Percentiles rank a stretch among this genome's conserved stretches.
Conservation (phyloP, 1,139 yeast species). For the Oligophagozyma castellii region DNA sequence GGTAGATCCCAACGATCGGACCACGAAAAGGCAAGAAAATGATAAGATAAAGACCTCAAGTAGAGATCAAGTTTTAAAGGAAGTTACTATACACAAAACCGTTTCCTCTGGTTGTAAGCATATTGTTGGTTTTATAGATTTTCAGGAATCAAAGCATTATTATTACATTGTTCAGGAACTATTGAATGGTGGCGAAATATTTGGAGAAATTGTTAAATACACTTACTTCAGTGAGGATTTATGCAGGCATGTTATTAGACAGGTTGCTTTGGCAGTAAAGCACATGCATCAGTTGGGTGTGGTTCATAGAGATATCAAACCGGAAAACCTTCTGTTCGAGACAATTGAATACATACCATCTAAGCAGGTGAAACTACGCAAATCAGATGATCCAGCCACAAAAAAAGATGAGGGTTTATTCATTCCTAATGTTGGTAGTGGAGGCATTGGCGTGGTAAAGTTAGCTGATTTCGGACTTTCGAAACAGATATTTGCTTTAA, state of each 20-base stretch:
- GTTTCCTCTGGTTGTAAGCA: conserved; percentile 41
- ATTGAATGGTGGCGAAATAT: conserved; percentile 87
- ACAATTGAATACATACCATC: conserved; percentile 56
- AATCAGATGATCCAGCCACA: conserved; percentile 55
- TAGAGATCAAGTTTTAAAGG: conserved; percentile 47
- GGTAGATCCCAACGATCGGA: conserved; percentile 5
- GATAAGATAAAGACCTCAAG: conserved; percentile 14
- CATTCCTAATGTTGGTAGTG: conserved; percentile 68
- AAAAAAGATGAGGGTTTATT: conserved; percentile 85
- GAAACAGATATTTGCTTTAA: conserved; percentile 57
- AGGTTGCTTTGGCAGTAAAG: conserved; percentile 69
- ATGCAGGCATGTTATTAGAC: conserved; percentile 71
- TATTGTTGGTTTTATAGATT: conserved; percentile 57
- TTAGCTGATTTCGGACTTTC: conserved; percentile 91
- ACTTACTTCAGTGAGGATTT: conserved; percentile 84
- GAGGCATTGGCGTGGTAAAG: conserved; percentile 75
- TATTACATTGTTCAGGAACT: conserved; percentile 77
- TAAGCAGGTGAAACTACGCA: conserved; percentile 36
- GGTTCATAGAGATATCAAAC: conserved; percentile 91
- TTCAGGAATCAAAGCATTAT: conserved; percentile 46
- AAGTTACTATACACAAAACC: conserved; percentile 46
- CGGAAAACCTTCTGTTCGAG: conserved; percentile 76
- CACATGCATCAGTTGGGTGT: conserved; percentile 77
- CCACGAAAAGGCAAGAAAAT: conserved; percentile 9
- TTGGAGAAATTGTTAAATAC: conserved; percentile 80